Base-by-base conservation (phyloP, 2,329 filamentous ascomycete genomes). In the Colletotrichum musae region DNA sequence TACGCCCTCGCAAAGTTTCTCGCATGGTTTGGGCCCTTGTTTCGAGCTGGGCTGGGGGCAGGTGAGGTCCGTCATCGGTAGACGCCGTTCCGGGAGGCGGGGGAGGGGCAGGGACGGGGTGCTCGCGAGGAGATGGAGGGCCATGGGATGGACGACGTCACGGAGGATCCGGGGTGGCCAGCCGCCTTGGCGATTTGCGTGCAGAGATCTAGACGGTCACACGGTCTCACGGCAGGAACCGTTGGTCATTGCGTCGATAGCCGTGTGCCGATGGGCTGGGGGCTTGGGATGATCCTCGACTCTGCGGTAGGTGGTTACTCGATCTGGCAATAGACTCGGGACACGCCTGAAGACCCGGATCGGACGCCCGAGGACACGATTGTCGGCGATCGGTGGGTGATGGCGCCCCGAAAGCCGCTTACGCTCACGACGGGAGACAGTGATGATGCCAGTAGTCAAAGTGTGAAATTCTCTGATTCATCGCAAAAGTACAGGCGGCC, bases 401-500 rank as follows among this genome's bases (percentile, higher is more conserved):
- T 36, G 2, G 32, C 32, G 32, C 9, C 32, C 32, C 32, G 32
- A 36, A 36, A 10, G 32, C 32, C 32, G 10, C 7, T 36, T 10
- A 36, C 7, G 7, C 32, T 36, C 32, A 36, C 32, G 32, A 4
- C 32, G 32, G 32, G 32, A 36, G 10, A 10, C 32, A 36, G 10
- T 36, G 32, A 12, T 10, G 32, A 36, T 36, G 32, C 9, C 10
- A 36, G 7, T 36, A 36, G 32, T 36, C 32, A 9, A 18, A 51
- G 45, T 15, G 15, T 15, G 51, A 6, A 13, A 5, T 58, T 18
- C 28, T 57, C 36, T 36, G 15, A 24, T 26, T 28, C 61, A 50
- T 51, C 15, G 9, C 56, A 16, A 36, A 48, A 12, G 32, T 68
- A 68, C 65, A 68, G 53, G 47, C 15, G 21, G 53, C 65, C 59